phyloP scores from a whole-genome alignment of 306 rosid species.

The Abrus precatorius region DNA sequence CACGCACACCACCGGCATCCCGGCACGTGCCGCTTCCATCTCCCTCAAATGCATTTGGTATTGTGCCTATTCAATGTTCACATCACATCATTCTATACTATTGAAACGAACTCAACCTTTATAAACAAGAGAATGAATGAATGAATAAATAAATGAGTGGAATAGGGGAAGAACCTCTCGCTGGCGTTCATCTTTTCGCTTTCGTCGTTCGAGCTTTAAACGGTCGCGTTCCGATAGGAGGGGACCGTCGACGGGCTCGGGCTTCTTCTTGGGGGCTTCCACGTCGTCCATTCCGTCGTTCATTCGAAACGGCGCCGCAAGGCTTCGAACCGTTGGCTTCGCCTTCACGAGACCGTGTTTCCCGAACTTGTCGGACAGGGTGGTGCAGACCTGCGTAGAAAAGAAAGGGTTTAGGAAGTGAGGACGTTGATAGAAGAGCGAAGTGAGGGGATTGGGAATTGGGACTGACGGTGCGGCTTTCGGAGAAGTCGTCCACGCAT shows the following conservation, averaged over 20 bases:
- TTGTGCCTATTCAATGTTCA: slow-evolving; percentile 64
- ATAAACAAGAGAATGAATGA: neutral
- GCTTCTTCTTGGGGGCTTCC: slow-evolving; percentile 81
- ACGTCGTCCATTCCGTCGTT: slow-evolving; percentile 90
- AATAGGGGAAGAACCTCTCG: slow-evolving; percentile 74
- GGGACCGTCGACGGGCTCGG: slow-evolving; percentile 89
- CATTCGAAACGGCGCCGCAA: slow-evolving; percentile 91
- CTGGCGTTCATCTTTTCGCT: slow-evolving; percentile 95
- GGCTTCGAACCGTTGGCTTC: slow-evolving; percentile 86
- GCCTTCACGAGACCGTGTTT: slow-evolving; percentile 87
- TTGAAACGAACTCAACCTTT: neutral
- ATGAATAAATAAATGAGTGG: neutral
- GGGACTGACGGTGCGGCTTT: slow-evolving; percentile 84
- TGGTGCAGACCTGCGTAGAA: slow-evolving; percentile 76
- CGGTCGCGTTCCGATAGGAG: slow-evolving; percentile 85
- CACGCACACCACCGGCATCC: slow-evolving; percentile 89
- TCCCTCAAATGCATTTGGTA: slow-evolving; percentile 88
- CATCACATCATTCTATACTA: neutral
- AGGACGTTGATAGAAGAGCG: neutral
- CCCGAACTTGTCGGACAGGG: slow-evolving; percentile 81
- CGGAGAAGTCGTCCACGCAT: slow-evolving; percentile 75
- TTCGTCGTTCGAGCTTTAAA: slow-evolving; percentile 77
- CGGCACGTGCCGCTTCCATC: slow-evolving; percentile 94
- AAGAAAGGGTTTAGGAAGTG: neutral
- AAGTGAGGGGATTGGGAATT: neutral